Base-by-base conservation (phyloP, 2,329 filamentous ascomycete species). In the Microdochium paspali region DNA sequence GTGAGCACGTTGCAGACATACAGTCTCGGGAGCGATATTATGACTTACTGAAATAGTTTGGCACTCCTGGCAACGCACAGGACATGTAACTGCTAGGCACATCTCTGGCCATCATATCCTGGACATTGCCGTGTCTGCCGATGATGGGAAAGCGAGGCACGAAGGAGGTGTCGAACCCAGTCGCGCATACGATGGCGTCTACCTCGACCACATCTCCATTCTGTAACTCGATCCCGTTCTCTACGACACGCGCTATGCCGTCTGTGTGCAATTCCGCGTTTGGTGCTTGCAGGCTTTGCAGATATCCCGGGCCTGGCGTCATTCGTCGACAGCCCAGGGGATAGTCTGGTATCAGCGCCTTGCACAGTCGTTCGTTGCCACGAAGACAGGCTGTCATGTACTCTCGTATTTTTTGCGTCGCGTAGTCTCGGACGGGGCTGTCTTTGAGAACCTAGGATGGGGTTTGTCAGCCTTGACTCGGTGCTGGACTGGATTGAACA, bases 181-280 rank as follows among this genome's bases (percentile, higher is more conserved):
- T 79, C n/a, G 76, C 77, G 50, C 75, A 78, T 44, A 82, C 66
- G 21, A 82, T 71, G 12, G 69, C 68, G 54, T 82, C 79, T 13
- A 77, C 69, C 28, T 73, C 65, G 46, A 76, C 58, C n/a, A 72
- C 59, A 30, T 68, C 56, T n/a, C 73, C 76, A 3, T 68, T 69
- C 1, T 63, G 64, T 26, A 78, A 62, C 56, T 72, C 60, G 44
- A 79, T 60, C 13, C 77, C 71, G n/a, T 68, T 65, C 10, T 67
- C 59, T 2, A 76, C 69, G 39, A 80, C 65, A 6, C 60, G 56
- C 26, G 63, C 63, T 32, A 80, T 75, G 1, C 60, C 59, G 3
- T 68, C 65, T 4, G 69, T 70, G 21, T 75, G 63, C 1, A 79
- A 59, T 31, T 72, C 64, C 18, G 77, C 70, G 23, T 77, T 78